These are phyloP conservation scores for Eremochloa ophiuroides DNA, from an alignment of 176 grass and related monocot genomes.

Conservation along the genomic window DNA sequence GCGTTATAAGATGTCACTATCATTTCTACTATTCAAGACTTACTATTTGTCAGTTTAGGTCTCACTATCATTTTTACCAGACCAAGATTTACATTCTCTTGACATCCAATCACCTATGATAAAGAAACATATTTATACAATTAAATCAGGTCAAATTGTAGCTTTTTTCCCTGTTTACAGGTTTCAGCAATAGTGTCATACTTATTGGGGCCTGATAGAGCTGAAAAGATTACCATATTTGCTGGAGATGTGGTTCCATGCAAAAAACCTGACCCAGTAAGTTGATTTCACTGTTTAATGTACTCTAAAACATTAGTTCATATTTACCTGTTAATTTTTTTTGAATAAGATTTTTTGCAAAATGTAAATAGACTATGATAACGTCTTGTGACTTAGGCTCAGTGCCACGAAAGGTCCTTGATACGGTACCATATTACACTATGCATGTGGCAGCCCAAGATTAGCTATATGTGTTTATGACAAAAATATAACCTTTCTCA, in stretches of 20 bases:
- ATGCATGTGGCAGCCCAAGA: not conserved
- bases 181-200: constrained; percentile 92
- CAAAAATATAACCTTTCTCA: not conserved
- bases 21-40: not conserved
- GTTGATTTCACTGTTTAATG: constrained; percentile 15
- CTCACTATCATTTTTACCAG: too few relatives aligned
- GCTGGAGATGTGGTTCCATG: constrained; percentile 93
- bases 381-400: not conserved
- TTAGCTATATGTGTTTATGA: not conserved
- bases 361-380: not conserved
- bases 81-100: not conserved
- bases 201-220: constrained; percentile 69
- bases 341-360: not conserved
- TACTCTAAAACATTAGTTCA: not conserved
- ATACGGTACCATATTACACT: not conserved
- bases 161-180: constrained; percentile 35
- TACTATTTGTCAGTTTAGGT: not conserved
- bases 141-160: not conserved
- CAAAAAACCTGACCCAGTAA: constrained; percentile 98
- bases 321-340: not conserved
- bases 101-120: not conserved
- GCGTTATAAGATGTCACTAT: not conserved
- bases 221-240: constrained; percentile 93
- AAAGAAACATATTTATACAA: not conserved
- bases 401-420: not conserved